A percentile compares a stretch with the other conserved stretches of the same genome.
Evolutionary conservation across 2,329 filamentous ascomycete genomes (phyloP).

Genomic region (Plectosphaerella cucumerina): DNA sequence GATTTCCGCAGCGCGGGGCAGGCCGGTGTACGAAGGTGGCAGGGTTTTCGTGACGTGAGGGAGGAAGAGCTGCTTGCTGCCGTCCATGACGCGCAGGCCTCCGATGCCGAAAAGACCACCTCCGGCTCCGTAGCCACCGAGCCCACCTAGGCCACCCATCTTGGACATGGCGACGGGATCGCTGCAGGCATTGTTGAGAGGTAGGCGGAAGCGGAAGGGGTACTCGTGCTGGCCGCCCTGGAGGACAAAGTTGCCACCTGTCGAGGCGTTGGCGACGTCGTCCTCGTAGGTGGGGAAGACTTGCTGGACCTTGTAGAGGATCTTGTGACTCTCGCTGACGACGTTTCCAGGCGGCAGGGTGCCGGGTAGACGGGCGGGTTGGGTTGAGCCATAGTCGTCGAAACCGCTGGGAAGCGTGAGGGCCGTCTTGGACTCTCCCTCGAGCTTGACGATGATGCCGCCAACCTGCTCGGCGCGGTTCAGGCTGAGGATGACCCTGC

Average conservation of each 20-base stretch:
- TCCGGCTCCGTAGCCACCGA: constrained; percentile 44
- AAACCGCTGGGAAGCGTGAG: constrained; percentile 47
- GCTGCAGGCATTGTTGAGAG: constrained; percentile 71
- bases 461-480: constrained; percentile 66
- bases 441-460: constrained; percentile 76
- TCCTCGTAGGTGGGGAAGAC: constrained; percentile 63
- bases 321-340: constrained; percentile 61
- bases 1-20: constrained; percentile 83
- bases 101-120: constrained; percentile 43
- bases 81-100: constrained; percentile 58
- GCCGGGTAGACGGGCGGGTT: constrained; percentile 21
- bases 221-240: constrained; percentile 70
- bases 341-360: constrained; percentile 36
- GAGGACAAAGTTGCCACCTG: constrained; percentile 48
- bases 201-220: constrained; percentile 72
- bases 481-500: constrained; percentile 52
- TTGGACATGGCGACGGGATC: constrained; percentile 48
- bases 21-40: constrained; percentile 83
- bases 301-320: constrained; percentile 69
- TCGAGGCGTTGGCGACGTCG: constrained; percentile 32
- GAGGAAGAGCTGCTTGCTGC: constrained; percentile 57
- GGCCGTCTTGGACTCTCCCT: constrained; percentile 71
- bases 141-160: constrained; percentile 48
- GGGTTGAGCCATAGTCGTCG: constrained; percentile 15
- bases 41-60: constrained; percentile 79